phyloP scores from a whole-genome alignment of 306 rosid genomes.

The Fragaria vesca region DNA sequence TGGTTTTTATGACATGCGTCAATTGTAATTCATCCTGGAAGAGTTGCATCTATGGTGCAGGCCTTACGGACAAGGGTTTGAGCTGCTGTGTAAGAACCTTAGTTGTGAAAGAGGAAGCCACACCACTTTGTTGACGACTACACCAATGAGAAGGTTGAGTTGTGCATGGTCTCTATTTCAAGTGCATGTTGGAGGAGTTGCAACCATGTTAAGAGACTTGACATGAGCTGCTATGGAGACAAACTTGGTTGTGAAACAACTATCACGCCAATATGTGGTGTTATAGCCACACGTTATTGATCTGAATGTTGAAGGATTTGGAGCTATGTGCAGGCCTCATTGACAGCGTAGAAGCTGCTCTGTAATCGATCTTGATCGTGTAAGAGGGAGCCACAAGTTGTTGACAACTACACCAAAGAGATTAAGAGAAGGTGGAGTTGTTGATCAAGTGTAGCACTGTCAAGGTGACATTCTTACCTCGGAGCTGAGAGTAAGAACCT shows the following conservation, averaged over 20 bases:
- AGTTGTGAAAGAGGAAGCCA: background rate
- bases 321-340: background rate
- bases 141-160: background rate
- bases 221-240: background rate
- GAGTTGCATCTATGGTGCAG: background rate
- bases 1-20: background rate
- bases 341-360: slow-evolving; percentile 1
- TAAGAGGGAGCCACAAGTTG: background rate
- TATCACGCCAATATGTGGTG: background rate
- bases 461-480: background rate
- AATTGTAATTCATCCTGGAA: background rate
- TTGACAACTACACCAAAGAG: background rate
- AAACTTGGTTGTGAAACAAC: too few species aligned
- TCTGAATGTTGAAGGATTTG: background rate
- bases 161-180: background rate
- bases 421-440: background rate
- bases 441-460: background rate
- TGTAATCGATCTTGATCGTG: background rate
- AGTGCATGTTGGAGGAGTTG: slow-evolving; percentile 6
- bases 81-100: background rate
- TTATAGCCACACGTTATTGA: background rate
- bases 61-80: background rate
- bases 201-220: background rate
- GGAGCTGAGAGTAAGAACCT: background rate
- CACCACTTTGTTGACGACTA: background rate